Evolutionary conservation across 176 grass and related monocot genomes (phyloP).

Genomic region (Dactylis glomerata): DNA sequence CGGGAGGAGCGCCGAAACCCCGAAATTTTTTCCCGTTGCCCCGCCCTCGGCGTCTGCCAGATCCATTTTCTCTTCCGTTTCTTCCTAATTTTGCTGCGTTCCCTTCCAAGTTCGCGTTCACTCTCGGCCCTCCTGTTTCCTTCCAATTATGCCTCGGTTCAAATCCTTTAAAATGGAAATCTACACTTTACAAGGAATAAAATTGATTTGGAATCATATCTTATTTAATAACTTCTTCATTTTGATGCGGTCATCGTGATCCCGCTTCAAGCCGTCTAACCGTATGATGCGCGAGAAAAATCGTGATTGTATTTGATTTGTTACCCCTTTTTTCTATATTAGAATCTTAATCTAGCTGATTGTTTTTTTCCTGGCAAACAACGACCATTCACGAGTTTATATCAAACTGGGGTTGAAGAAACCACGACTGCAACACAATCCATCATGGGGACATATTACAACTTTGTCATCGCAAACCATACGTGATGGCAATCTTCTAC

Average conservation of each 20-base stretch:
- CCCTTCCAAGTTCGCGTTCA: not conserved
- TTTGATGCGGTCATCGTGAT: not conserved
- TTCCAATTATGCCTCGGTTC: not conserved
- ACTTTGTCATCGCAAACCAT: not conserved
- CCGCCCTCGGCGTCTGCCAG: not conserved
- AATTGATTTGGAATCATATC: not conserved
- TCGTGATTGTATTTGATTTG: not conserved
- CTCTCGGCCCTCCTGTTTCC: not conserved
- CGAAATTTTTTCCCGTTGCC: not conserved
- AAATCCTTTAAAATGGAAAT: not conserved
- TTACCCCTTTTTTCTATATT: not conserved
- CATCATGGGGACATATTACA: not conserved
- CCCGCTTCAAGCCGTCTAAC: not conserved
- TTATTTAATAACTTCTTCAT: not conserved
- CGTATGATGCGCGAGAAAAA: not conserved
- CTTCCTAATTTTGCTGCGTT: not conserved
- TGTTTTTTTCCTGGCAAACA: no score
- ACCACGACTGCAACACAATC: no score
- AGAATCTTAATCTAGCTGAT: not conserved
- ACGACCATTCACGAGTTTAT: no score
- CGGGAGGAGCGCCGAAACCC: slow-evolving; percentile 7
- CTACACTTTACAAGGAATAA: not conserved
- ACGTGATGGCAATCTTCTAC: no score
- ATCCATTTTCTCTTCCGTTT: not conserved
- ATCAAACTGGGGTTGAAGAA: no score